These are phyloP conservation scores for Pseudocercospora ulei DNA, from an alignment of 2,329 filamentous ascomycete species.

Conservation along the genomic window DNA sequence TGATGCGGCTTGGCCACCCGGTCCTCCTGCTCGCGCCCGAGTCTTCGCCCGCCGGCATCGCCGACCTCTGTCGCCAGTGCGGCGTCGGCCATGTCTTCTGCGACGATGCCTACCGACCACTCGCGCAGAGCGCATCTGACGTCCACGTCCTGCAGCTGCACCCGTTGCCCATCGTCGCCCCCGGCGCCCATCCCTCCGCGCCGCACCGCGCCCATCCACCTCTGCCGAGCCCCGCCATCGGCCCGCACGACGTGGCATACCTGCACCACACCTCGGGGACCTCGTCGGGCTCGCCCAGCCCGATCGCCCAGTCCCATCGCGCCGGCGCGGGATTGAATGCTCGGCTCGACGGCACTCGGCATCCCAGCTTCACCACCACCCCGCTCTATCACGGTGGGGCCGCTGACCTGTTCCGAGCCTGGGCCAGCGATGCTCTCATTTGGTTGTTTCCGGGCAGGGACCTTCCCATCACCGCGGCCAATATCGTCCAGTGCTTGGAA, in stretches of 20 bases:
- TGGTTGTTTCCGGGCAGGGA: constrained; percentile 54
- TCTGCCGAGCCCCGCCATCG: background rate
- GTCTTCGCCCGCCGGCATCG: constrained; percentile 42
- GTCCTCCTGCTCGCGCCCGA: constrained; percentile 51
- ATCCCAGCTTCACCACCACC: constrained; percentile 54
- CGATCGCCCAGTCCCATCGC: constrained; percentile 50
- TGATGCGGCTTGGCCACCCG: constrained; percentile 48
- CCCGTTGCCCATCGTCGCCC: constrained; percentile 16
- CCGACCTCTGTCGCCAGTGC: constrained; percentile 46
- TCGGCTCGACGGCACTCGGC: constrained; percentile 34
- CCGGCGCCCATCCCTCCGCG: background rate
- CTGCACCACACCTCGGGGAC: constrained; percentile 57
- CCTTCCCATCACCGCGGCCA: constrained; percentile 49
- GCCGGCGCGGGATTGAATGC: constrained; percentile 50
- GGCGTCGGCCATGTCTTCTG: constrained; percentile 40
- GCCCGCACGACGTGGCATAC: constrained; percentile 45
- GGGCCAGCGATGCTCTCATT: constrained; percentile 51
- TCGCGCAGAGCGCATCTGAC: constrained; percentile 22
- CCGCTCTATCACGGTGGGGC: constrained; percentile 58
- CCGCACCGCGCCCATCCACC: too few species aligned
- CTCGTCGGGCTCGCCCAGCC: constrained; percentile 54
- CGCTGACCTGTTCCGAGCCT: constrained; percentile 53
- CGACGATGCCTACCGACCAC: constrained; percentile 37
- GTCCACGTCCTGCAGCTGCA: constrained; percentile 2
- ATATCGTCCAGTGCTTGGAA: constrained; percentile 44